Evolutionary conservation across 352 stramenopile species (phyloP), one percentile per base, ranked within the genome.

Genomic region (Globisporangium parvum): DNA sequence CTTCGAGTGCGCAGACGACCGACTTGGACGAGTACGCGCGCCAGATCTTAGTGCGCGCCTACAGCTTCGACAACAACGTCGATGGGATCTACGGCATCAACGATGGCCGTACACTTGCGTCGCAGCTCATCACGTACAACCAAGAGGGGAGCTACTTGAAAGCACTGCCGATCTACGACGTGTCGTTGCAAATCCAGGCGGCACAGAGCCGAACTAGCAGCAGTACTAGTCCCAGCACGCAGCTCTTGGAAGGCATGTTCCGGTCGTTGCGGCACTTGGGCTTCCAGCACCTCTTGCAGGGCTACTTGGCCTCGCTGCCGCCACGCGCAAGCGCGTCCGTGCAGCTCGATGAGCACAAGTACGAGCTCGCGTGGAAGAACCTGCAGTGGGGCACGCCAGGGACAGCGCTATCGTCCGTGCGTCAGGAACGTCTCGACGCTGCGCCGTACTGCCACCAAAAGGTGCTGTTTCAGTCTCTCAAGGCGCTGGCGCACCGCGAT

Each of bases 31-130:
- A 63, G 17, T 59, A 55, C 1, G 63, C 78, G 12, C 75, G 78
- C 12, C 60, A 53, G 21, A 85, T 93, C 44, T 63, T 93, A 39
- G 66, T 93, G 2, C 69, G 80, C 11, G 83, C 83, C 14, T 87
- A 86, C 53, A 71, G 60, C 20, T 75, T 79, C 51, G 75, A 87
- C 39, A 73, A 75, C 46, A 77, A 90, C 35, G 67, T 77, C 44
- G 84, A 93, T 46, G 80, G 70, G 0, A 80, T 93, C 15, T 88
- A 92, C 49, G 84, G 84, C 35, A 75, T 93, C 10, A 91, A 87
- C 50, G 84, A 93, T 63, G 77, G 80, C 6, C 63, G 80, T 26
- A 83, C 77, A 5, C 53, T 91, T n/a, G 63, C 65, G 23, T 90
- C 81, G 0, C 81, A 90, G 51, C 63, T 93, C 39, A 54, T 88